Evolutionary conservation across 108 stramenopile genomes (phyloP), one percentile per base, ranked within the genome.

Genomic region (Stephanodiscus minutulus): DNA sequence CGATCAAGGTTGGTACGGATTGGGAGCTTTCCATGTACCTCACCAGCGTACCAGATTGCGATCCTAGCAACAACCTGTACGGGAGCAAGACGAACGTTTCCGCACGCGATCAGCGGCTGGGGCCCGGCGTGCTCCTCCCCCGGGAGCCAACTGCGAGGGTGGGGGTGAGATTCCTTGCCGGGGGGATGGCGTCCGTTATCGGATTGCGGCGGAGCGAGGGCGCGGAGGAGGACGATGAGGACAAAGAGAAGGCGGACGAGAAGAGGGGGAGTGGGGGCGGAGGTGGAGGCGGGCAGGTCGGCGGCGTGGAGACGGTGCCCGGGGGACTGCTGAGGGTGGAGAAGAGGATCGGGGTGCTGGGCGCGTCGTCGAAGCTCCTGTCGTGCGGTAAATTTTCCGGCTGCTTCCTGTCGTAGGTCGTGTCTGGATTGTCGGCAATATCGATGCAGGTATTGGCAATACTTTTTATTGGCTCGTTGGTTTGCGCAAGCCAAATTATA

Each of bases 51-150:
- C 89, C 93, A 1, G 74, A 88, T 28, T 41, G 76, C 15, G 93
- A 94, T 66, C 93, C 93, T 4, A 77, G 74, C 33, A 90, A 87
- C 37, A 86, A 91, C 68, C 60, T 94, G 72, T 94, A 86, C 62
- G 93, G 83, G 11, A 71, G 72, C 49, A 77, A 75, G 49, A 83
- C 86, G 22, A 91, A 89, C 58, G 91, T 91, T 53, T 86, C 88
- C 0, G 55, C 72, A 17, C 83, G 93, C 25, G 88, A 90, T 66
- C 37, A 69, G 25, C 47, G 73, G 21, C 68, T 84, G 22, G 93
- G 93, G 8, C 48, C 86, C 48, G 79, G 78, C n/a, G 62, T 82
- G 3, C 39, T 59, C 17, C 33, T 81, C n/a, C 93, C 93, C n/a
- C 41, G 55, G 7, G 74, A 80, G 25, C 85, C 91, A 1, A 89